Conservation (phyloP, 176 grass and related monocot genomes). For the Triticum dicoccoides region DNA sequence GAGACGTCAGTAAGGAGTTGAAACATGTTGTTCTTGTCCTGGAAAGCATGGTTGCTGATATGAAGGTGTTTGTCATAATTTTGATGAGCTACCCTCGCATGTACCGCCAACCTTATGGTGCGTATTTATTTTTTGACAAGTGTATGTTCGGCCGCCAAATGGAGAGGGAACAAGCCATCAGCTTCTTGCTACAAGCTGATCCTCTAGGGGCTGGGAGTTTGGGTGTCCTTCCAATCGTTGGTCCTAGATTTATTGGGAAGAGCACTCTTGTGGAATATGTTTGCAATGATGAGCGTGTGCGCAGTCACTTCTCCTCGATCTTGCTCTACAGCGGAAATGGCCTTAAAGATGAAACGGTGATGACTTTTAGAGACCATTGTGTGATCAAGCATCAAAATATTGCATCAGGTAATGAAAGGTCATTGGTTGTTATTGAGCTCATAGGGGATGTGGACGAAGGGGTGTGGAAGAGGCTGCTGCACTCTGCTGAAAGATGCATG, state of each 20-base stretch:
- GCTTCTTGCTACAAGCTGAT: neutral
- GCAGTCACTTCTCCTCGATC: neutral
- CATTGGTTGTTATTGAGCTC: slow-evolving; percentile 14
- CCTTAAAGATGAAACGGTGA: neutral
- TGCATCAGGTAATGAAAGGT: neutral
- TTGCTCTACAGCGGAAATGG: neutral
- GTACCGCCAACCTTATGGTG: neutral
- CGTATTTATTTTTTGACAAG: neutral
- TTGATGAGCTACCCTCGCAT: neutral
- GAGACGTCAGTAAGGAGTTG: neutral
- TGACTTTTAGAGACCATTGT: neutral
- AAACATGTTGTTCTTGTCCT: neutral
- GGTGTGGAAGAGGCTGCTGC: neutral
- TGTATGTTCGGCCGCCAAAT: neutral
- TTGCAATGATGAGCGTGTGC: neutral
- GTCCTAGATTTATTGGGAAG: neutral
- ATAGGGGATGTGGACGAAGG: neutral
- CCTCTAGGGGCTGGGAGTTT: neutral
- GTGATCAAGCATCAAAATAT: neutral
- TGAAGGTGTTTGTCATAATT: neutral
- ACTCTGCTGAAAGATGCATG: neutral
- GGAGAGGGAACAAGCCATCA: neutral
- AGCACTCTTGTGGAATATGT: neutral
- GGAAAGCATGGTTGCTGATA: neutral
- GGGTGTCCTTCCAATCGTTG: neutral